Evolutionary conservation across 768 basidiomycete species (phyloP).

Genomic region (Neoboletus subvelutipes): DNA sequence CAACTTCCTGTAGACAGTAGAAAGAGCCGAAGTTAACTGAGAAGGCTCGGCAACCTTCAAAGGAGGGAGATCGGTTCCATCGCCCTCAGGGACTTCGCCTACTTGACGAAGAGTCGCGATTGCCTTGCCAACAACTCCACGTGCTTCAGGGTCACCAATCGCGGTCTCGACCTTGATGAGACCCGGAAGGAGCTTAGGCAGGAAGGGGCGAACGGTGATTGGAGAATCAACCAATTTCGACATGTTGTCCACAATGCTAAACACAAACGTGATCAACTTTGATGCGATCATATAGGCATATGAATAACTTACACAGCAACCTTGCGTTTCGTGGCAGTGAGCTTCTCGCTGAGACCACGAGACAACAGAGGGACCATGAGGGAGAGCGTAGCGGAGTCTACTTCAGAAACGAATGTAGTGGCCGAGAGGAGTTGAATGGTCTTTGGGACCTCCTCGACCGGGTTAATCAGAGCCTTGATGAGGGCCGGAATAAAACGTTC

Average conservation of each 20-base stretch:
- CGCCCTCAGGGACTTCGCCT: conserved; percentile 81
- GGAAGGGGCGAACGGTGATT: conserved; percentile 93
- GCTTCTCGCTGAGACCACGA: conserved; percentile 92
- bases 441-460: conserved; percentile 97
- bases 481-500: conserved; percentile 97
- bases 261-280: conserved; percentile 20
- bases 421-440: conserved; percentile 94
- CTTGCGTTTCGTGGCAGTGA: conserved; percentile 95
- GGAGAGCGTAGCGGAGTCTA: conserved; percentile 94
- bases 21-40: conserved; percentile 63
- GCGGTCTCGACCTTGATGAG: conserved; percentile 93
- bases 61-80: conserved; percentile 90
- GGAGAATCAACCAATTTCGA: conserved; percentile 95
- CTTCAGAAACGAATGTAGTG: conserved; percentile 99
- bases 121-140: conserved; percentile 85
- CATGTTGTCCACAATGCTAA: conserved; percentile 96
- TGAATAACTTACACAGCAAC: conserved; percentile 81
- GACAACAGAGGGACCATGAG: conserved; percentile 96
- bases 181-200: conserved; percentile 93
- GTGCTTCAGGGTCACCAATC: conserved; percentile 98
- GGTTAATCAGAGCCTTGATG: conserved; percentile 97
- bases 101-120: conserved; percentile 95
- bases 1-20: conserved; percentile 83
- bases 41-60: conserved; percentile 73
- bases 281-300: conserved; percentile 9